phyloP scores from a whole-genome alignment of 2,329 filamentous ascomycete species.

The Exserohilum turcica region DNA sequence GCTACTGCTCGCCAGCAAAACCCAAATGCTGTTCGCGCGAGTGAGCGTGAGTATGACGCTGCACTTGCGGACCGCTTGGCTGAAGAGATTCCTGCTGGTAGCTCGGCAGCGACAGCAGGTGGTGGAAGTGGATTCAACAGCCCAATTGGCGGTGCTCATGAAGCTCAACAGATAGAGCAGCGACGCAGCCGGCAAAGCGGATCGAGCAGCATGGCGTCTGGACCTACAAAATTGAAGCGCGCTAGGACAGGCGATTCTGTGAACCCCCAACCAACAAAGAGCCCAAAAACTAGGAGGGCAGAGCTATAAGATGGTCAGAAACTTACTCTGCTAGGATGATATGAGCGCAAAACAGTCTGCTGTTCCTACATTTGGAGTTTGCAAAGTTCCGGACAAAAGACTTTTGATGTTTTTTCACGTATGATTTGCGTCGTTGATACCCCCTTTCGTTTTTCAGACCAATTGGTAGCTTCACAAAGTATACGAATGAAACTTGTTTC shows the following conservation, averaged over 20 bases:
- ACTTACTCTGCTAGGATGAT: background rate
- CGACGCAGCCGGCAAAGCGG: constrained; percentile 8
- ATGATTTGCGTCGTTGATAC: constrained; percentile 9
- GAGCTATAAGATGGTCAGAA: background rate
- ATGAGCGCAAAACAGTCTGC: background rate
- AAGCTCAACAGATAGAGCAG: background rate
- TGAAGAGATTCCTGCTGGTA: constrained; percentile 56
- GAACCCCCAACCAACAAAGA: constrained; percentile 1
- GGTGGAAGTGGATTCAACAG: constrained; percentile 56
- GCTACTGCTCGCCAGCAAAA: constrained; percentile 52
- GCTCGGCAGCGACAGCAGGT: constrained; percentile 55
- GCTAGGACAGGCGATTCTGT: constrained; percentile 20
- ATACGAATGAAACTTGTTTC: background rate
- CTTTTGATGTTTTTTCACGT: background rate
- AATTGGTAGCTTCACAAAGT: background rate
- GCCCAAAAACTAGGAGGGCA: constrained; percentile 1
- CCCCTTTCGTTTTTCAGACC: background rate
- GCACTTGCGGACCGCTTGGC: constrained; percentile 54
- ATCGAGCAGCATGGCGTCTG: constrained; percentile 20
- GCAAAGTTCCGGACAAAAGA: background rate
- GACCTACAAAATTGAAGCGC: constrained; percentile 21
- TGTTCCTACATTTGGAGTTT: background rate
- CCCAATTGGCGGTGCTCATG: constrained; percentile 29
- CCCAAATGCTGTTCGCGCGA: constrained; percentile 47
- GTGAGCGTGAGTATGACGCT: constrained; percentile 55